Percentiles rank a stretch among this genome's conserved stretches.
These are phyloP conservation scores for Elongisporangium undulatum DNA, from an alignment of 352 stramenopile genomes.

Conservation along the genomic window DNA sequence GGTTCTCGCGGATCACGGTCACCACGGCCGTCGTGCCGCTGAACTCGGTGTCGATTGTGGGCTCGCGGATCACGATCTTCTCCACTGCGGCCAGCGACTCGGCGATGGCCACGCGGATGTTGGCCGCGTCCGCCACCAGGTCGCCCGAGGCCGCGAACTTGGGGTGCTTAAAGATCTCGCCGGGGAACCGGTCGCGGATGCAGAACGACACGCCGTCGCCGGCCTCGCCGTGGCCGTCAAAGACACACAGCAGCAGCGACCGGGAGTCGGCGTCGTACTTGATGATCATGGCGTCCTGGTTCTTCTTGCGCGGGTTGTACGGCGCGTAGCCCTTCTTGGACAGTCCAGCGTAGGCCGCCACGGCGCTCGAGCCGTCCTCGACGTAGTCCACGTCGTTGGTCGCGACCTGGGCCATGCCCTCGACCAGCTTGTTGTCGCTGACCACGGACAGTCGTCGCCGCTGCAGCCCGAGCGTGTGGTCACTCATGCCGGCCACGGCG, in stretches of 20 bases:
- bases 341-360: constrained; percentile 66
- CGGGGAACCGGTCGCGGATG: constrained; percentile 88
- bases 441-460: constrained; percentile 66
- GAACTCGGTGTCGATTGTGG: constrained; percentile 93
- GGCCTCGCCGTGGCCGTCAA: constrained; percentile 96
- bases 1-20: constrained; percentile 60
- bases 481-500: constrained; percentile 26
- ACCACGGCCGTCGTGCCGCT: constrained; percentile 84
- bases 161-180: constrained; percentile 90
- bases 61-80: constrained; percentile 84
- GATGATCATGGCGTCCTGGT: constrained; percentile 97
- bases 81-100: constrained; percentile 63
- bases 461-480: constrained; percentile 61
- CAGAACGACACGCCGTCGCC: constrained; percentile 90
- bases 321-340: constrained; percentile 84
- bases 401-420: constrained; percentile 62
- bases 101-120: constrained; percentile 48
- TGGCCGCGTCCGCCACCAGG: constrained; percentile 50
- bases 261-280: constrained; percentile 89
- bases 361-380: constrained; percentile 48
- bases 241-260: constrained; percentile 93
- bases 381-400: constrained; percentile 62
- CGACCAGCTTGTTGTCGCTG: constrained; percentile 80
- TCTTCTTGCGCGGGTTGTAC: constrained; percentile 98
- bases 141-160: constrained; percentile 59